Evolutionary conservation across 2,329 filamentous ascomycete species (phyloP).

Genomic region (Calonectria crousiana): DNA sequence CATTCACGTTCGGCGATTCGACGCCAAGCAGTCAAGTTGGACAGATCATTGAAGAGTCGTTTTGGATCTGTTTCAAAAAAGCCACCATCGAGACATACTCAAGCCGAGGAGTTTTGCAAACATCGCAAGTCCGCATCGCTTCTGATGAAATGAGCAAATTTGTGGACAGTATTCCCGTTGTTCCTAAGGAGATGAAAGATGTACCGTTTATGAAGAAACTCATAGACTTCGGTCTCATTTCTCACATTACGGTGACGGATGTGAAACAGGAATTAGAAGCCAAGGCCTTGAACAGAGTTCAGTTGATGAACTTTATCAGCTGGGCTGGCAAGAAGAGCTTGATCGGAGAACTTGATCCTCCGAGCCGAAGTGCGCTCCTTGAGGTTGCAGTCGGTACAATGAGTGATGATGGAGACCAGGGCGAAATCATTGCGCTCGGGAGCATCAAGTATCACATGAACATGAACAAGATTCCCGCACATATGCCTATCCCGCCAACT

Average conservation of each 20-base stretch:
- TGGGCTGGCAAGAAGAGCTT: slow-evolving; percentile 84
- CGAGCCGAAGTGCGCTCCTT: slow-evolving; percentile 77
- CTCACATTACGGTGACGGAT: slow-evolving; percentile 87
- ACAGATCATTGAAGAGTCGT: slow-evolving; percentile 91
- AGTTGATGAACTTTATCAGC: slow-evolving; percentile 84
- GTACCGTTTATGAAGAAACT: slow-evolving; percentile 84
- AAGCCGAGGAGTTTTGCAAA: slow-evolving; percentile 87
- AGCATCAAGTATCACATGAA: slow-evolving; percentile 82
- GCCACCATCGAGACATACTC: slow-evolving; percentile 90
- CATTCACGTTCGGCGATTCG: slow-evolving; percentile 90
- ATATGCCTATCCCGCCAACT: slow-evolving; percentile 81
- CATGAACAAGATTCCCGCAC: slow-evolving; percentile 82
- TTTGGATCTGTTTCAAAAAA: slow-evolving; percentile 91
- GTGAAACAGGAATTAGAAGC: slow-evolving; percentile 86
- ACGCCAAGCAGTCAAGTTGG: slow-evolving; percentile 89
- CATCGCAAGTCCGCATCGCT: slow-evolving; percentile 82
- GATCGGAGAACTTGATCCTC: slow-evolving; percentile 77
- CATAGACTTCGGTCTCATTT: slow-evolving; percentile 87
- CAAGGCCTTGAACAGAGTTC: slow-evolving; percentile 82
- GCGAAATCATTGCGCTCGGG: slow-evolving; percentile 81
- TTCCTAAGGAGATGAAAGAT: slow-evolving; percentile 81
- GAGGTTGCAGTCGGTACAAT: slow-evolving; percentile 83
- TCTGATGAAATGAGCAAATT: slow-evolving; percentile 77
- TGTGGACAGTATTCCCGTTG: slow-evolving; percentile 87
- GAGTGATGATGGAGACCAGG: slow-evolving; percentile 70